Conservation (phyloP, 768 basidiomycete genomes). For the Royoungia palumana region DNA sequence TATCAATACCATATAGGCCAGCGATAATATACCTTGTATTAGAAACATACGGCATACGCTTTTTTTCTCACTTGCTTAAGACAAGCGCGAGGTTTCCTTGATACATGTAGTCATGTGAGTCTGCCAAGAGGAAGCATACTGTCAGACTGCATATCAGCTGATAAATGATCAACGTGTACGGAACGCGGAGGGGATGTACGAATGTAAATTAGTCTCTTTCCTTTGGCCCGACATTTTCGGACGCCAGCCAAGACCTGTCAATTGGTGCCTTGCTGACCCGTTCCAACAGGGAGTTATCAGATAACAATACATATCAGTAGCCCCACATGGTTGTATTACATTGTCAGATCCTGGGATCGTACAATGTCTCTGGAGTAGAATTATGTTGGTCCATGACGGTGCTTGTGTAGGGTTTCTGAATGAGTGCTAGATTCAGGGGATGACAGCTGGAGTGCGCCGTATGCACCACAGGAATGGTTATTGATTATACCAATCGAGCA, state of each 20-base stretch:
- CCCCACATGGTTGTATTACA: conserved; percentile 26
- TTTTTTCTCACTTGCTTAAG: conserved; percentile 12
- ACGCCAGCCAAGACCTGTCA: conserved; percentile 3
- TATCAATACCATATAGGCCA: conserved; percentile 18
- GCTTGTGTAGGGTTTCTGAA: background rate
- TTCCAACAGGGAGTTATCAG: conserved; percentile 1
- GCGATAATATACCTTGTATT: conserved; percentile 25
- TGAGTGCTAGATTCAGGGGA: conserved; percentile 5
- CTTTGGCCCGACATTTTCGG: conserved; percentile 8
- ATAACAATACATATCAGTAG: conserved; percentile 9
- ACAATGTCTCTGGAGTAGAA: background rate
- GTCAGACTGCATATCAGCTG: background rate
- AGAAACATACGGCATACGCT: conserved; percentile 20
- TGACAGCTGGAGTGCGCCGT: conserved; percentile 1
- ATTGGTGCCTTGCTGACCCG: conserved; percentile 14
- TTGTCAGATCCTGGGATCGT: background rate
- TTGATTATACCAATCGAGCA: conserved; percentile 8
- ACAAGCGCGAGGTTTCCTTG: conserved; percentile 1
- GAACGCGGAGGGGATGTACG: conserved; percentile 5
- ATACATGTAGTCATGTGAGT: background rate
- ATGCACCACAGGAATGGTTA: conserved; percentile 10
- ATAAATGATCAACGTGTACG: conserved; percentile 1
- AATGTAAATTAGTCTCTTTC: conserved; percentile 1
- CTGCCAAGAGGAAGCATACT: background rate
- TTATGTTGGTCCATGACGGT: background rate